Base-by-base conservation (phyloP, 1,139 yeast genomes). In the Taiozyma sp. region DNA sequence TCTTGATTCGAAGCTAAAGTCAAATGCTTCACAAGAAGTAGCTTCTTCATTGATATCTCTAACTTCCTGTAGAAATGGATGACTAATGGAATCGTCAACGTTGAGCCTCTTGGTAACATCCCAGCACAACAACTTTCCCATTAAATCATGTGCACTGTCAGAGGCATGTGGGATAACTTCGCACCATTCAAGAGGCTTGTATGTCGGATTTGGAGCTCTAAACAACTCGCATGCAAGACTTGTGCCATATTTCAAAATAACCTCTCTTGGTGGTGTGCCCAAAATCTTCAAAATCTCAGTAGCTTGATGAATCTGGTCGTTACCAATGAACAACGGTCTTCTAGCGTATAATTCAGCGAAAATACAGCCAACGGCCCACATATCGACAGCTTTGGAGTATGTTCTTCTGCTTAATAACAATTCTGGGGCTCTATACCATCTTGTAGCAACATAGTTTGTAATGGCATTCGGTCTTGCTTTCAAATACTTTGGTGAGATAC, bases 351-450 rank as follows among this genome's bases (percentile, higher is more conserved):
- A 70, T 62, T 86, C 95, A 0, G 81, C 91, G 51, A 85, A 66
- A n/a, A 86, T 85, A 61, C 95, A 86, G 1, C 95, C 95, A 32
- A 83, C 76, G 1, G 93, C 86, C 95, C 95, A 86, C 67, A 86
- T 69, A 65, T 86, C 95, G 46, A 86, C 83, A 2, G 85, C 70
- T 55, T 80, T 80, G 24, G 77, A 70, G 61, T 83, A 71, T 50
- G 68, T 71, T 52, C 77, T 75, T 47, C 78, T 76, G 24, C 88
- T 80, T 52, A 90, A 71, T 54, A 90, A 81, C 50, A 91, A 73
- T 63, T 91, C 98, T 0, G 98, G 98, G 0, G 97, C 97, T 49
- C 97, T 72, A 64, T 91, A 91, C 97, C 97, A 91, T 54, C 98
- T 72, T 0, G 98, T 91, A 4, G 97, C 97, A 19, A 91, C 97